phyloP scores from a whole-genome alignment of 2,329 filamentous ascomycete genomes.

The Plenodomus lindquistii region DNA sequence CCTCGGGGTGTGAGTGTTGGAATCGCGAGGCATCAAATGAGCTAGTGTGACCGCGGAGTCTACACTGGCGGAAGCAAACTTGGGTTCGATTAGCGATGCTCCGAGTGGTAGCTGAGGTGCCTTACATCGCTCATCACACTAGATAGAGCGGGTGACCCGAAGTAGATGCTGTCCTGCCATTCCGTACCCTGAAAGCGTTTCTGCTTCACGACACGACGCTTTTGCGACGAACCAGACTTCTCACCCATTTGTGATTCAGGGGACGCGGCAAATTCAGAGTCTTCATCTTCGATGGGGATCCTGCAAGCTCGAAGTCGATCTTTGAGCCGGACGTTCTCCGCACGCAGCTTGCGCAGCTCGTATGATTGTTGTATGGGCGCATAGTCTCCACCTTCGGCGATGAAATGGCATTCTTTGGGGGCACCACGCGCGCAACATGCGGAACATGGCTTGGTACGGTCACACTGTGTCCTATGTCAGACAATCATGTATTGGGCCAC shows the following conservation, averaged over 20 bases:
- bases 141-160: conserved; percentile 54
- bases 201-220: conserved; percentile 32
- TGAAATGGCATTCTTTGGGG: conserved; percentile 53
- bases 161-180: conserved; percentile 53
- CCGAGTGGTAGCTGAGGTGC: conserved; percentile 1
- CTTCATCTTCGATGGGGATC: conserved; percentile 45
- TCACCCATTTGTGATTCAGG: conserved; percentile 26
- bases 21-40: conserved; percentile 48
- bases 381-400: conserved; percentile 52
- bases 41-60: conserved; percentile 44
- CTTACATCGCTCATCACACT: conserved; percentile 53
- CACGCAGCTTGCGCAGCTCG: conserved; percentile 52
- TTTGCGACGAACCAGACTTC: conserved; percentile 23
- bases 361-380: conserved; percentile 53
- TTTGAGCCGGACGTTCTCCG: conserved; percentile 51
- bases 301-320: conserved; percentile 45
- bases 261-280: conserved; percentile 28
- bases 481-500: neutral
- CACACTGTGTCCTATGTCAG: conserved; percentile 40
- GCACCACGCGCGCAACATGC: conserved; percentile 54
- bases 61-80: conserved; percentile 51
- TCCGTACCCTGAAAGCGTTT: conserved; percentile 46
- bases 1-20: conserved; percentile 48
- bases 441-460: conserved; percentile 55
- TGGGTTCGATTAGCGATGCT: conserved; percentile 15